A percentile compares a stretch with the other conserved stretches of the same genome.
Evolutionary conservation across 805 yeast genomes (phyloP).

Genomic region (Candida sonorensis): DNA sequence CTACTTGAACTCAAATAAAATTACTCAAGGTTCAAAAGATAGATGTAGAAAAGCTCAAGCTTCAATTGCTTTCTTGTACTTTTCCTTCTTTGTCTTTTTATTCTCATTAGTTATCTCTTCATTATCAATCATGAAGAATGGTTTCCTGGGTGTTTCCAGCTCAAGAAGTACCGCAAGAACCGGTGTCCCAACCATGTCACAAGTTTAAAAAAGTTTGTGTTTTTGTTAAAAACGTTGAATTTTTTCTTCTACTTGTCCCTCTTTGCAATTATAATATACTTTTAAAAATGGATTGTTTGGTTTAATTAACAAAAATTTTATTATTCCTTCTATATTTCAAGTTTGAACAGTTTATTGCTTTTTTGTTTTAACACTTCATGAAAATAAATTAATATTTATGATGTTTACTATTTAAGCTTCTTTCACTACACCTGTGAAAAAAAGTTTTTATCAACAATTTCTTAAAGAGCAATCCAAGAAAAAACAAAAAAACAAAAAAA

Average conservation of each 20-base stretch:
- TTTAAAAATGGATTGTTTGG: too few relatives aligned
- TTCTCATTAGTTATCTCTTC: conserved; percentile 50
- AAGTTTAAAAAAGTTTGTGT: conserved; percentile 45
- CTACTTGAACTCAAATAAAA: conserved; percentile 59
- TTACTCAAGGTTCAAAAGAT: conserved; percentile 67
- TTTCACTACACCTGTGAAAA: too few relatives aligned
- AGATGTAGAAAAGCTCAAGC: conserved; percentile 97
- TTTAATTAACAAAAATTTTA: too few relatives aligned
- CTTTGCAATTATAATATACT: too few relatives aligned
- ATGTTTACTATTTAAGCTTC: too few relatives aligned
- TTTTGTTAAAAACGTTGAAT: neutral
- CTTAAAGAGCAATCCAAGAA: too few relatives aligned
- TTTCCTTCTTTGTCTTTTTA: conserved; percentile 70
- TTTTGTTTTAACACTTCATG: too few relatives aligned
- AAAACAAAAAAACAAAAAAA: too few relatives aligned
- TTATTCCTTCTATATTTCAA: too few relatives aligned
- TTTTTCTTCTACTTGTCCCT: neutral
- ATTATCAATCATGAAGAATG: conserved; percentile 45
- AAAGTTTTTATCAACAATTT: too few relatives aligned
- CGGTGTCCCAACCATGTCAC: conserved; percentile 87
- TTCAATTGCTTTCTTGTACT: conserved; percentile 73
- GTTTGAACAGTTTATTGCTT: too few relatives aligned
- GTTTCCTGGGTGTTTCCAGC: conserved; percentile 47
- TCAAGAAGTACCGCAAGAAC: conserved; percentile 54
- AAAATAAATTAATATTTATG: too few relatives aligned